Conservation (phyloP, 1,284 basidiomycete species). For the Fomitiporia mediterranea region DNA sequence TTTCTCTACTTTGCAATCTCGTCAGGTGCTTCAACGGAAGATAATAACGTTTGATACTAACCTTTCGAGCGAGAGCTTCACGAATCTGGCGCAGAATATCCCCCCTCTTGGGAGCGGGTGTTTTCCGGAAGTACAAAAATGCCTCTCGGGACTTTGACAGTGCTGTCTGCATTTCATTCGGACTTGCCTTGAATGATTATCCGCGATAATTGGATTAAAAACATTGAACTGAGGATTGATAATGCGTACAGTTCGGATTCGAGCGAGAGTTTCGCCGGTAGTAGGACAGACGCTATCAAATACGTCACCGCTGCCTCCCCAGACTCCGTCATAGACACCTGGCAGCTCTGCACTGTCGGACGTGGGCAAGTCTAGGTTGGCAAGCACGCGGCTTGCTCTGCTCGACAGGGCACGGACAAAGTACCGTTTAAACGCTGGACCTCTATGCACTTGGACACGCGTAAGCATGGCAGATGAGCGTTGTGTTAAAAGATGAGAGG, state of each 20-base stretch:
- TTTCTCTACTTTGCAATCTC: slow-evolving; percentile 48
- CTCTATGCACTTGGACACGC: too few species aligned
- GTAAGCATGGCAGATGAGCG: too few species aligned
- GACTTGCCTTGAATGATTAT: slow-evolving; percentile 45
- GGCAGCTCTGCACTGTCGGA: slow-evolving; percentile 42
- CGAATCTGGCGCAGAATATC: slow-evolving; percentile 87
- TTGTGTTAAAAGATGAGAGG: too few species aligned
- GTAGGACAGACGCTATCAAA: slow-evolving; percentile 68
- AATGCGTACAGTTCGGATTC: slow-evolving; percentile 54
- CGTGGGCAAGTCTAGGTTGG: slow-evolving; percentile 56
- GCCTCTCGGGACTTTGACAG: slow-evolving; percentile 69
- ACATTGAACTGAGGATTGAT: neutral
- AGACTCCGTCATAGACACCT: slow-evolving; percentile 75
- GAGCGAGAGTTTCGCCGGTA: slow-evolving; percentile 70
- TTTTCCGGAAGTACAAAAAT: slow-evolving; percentile 60
- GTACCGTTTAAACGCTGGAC: neutral
- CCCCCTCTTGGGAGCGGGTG: slow-evolving; percentile 85
- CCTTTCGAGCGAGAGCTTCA: slow-evolving; percentile 76
- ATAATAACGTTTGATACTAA: slow-evolving; percentile 27
- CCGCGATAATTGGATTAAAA: neutral
- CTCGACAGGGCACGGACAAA: slow-evolving; percentile 41
- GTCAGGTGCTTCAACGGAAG: neutral
- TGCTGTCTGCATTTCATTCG: slow-evolving; percentile 60
- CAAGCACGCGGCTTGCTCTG: slow-evolving; percentile 60
- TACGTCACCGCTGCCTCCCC: slow-evolving; percentile 71